Evolutionary conservation across 345 rosid species (phyloP).

Genomic region (Hevea brasiliensis): DNA sequence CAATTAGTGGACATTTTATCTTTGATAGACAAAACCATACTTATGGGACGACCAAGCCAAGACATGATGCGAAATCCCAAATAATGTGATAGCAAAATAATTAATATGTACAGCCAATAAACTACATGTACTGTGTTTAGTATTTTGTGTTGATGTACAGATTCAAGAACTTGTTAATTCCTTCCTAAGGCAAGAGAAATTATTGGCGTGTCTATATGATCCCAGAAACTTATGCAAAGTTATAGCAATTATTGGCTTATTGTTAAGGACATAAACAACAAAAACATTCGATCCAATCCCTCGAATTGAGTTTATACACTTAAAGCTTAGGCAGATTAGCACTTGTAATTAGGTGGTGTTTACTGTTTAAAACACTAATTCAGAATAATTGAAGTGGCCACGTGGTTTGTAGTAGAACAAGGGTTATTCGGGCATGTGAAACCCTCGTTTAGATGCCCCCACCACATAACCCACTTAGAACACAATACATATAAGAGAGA

Average conservation of each 20-base stretch:
- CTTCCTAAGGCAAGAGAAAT: slow-evolving; percentile 11
- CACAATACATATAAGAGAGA: slow-evolving; percentile 3
- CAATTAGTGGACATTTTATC: slow-evolving; percentile 19
- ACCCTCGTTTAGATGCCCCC: slow-evolving; percentile 44
- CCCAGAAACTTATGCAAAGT: neutral
- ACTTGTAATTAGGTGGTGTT: neutral
- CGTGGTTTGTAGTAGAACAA: slow-evolving; percentile 51
- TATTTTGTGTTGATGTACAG: neutral
- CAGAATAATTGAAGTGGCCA: slow-evolving; percentile 39
- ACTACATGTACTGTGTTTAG: too few relatives aligned
- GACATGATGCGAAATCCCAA: slow-evolving; percentile 40
- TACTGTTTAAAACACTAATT: neutral
- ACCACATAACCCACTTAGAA: slow-evolving; percentile 19
- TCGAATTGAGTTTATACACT: too few relatives aligned
- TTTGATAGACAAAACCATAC: slow-evolving; percentile 15
- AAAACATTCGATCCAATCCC: too few relatives aligned
- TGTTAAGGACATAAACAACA: too few relatives aligned
- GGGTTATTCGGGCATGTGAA: slow-evolving; percentile 56
- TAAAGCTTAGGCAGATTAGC: neutral
- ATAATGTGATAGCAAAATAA: slow-evolving; percentile 10
- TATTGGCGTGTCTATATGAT: slow-evolving; percentile 17
- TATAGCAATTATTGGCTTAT: neutral
- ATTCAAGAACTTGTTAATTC: slow-evolving; percentile 15
- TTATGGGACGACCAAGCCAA: slow-evolving; percentile 28
- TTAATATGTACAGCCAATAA: slow-evolving; percentile 1